Evolutionary conservation across 73 alveolate genomes (phyloP).

Genomic region (Symbiodinium natans): DNA sequence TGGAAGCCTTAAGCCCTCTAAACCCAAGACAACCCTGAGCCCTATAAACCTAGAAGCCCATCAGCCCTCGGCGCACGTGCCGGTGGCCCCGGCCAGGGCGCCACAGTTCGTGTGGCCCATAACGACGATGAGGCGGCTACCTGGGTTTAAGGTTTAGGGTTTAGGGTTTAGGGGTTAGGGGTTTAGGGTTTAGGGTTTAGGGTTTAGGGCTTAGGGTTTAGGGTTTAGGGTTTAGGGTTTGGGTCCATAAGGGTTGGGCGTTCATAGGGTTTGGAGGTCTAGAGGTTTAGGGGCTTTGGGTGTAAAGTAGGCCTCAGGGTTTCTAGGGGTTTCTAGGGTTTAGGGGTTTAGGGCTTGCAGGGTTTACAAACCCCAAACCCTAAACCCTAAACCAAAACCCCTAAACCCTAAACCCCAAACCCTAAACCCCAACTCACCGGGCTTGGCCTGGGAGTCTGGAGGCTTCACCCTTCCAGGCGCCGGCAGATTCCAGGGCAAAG

Average conservation of each 20-base stretch:
- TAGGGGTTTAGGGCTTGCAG: no score
- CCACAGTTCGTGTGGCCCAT: constrained; percentile 14
- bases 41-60: background rate
- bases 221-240: background rate
- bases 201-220: background rate
- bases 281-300: background rate
- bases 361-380: background rate
- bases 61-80: background rate
- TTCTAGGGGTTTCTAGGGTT: no score
- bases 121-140: background rate
- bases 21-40: background rate
- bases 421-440: no score
- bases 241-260: no score
- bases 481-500: no score
- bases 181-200: background rate
- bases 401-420: no score
- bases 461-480: no score
- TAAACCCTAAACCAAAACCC: no score
- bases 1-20: background rate
- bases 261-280: background rate
- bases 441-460: no score
- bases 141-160: background rate
- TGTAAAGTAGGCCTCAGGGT: no score
- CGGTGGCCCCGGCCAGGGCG: background rate
- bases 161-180: background rate